Percentiles rank a stretch among this genome's conserved stretches.
phyloP scores from a whole-genome alignment of 352 stramenopile genomes.

The Phytopythium kandeliae region DNA sequence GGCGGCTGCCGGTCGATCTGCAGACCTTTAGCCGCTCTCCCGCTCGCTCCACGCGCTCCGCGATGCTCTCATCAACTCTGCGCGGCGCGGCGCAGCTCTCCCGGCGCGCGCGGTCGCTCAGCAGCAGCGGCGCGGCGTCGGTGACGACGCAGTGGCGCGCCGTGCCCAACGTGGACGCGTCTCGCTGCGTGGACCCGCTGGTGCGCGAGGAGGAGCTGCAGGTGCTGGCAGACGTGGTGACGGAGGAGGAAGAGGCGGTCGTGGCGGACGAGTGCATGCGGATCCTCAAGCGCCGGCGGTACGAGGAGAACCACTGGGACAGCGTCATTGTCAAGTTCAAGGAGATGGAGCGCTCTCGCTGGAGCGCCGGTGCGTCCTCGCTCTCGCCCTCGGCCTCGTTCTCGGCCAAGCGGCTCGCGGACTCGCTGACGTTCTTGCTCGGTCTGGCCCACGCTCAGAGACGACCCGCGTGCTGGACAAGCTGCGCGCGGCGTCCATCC shows the following conservation, averaged over 20 bases:
- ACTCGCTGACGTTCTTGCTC: too few relatives aligned
- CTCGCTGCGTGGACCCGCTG: slow-evolving; percentile 43
- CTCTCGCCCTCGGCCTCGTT: too few relatives aligned
- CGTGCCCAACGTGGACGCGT: slow-evolving; percentile 50
- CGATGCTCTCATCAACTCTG: slow-evolving; percentile 1
- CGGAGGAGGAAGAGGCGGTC: slow-evolving; percentile 61
- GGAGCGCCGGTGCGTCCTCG: slow-evolving; percentile 32
- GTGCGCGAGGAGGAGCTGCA: slow-evolving; percentile 57
- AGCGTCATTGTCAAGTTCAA: slow-evolving; percentile 86
- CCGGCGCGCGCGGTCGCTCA: slow-evolving; percentile 12
- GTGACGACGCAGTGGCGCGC: slow-evolving; percentile 18
- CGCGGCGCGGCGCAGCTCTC: slow-evolving; percentile 6
- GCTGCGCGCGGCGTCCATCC: slow-evolving; percentile 45
- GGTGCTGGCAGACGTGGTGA: slow-evolving; percentile 64
- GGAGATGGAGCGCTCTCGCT: slow-evolving; percentile 83
- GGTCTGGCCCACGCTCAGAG: too few relatives aligned
- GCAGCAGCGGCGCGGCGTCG: background rate
- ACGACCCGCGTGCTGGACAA: slow-evolving; percentile 57
- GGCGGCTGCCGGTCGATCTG: too few relatives aligned
- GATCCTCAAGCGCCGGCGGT: slow-evolving; percentile 64
- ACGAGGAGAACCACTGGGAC: slow-evolving; percentile 82
- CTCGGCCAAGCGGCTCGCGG: too few relatives aligned
- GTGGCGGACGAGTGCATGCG: slow-evolving; percentile 64
- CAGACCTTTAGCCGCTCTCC: too few relatives aligned
- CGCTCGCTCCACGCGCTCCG: background rate